Evolutionary conservation across 1,284 basidiomycete species (phyloP).

Genomic region (Ceratobasidium sp.): DNA sequence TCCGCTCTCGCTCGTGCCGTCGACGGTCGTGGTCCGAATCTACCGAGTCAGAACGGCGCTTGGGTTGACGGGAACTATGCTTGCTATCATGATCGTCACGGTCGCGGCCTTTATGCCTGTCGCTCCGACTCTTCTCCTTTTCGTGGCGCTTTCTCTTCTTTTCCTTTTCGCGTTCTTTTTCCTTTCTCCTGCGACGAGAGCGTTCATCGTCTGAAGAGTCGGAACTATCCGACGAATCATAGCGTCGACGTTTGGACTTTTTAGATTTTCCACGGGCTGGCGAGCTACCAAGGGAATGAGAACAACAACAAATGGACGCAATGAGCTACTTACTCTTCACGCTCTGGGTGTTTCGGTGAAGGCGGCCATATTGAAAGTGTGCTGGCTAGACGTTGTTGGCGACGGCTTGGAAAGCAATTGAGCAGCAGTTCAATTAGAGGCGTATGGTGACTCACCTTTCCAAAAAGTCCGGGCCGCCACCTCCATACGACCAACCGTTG

Average conservation of each 20-base stretch:
- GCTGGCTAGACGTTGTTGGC: slow-evolving; percentile 75
- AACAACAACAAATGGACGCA: slow-evolving; percentile 17
- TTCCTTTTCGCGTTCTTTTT: slow-evolving; percentile 67
- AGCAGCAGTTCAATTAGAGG: slow-evolving; percentile 42
- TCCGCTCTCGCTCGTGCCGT: slow-evolving; percentile 50
- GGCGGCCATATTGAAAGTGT: slow-evolving; percentile 84
- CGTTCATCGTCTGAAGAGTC: slow-evolving; percentile 72
- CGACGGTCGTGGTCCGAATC: slow-evolving; percentile 53
- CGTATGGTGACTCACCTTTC: slow-evolving; percentile 52
- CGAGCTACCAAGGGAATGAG: slow-evolving; percentile 59
- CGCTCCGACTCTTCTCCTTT: slow-evolving; percentile 59
- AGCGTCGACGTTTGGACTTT: slow-evolving; percentile 71
- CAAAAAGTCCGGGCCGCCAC: slow-evolving; percentile 52
- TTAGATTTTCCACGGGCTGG: slow-evolving; percentile 69
- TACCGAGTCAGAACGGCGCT: slow-evolving; percentile 47
- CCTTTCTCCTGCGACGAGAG: slow-evolving; percentile 59
- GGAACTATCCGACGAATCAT: slow-evolving; percentile 65
- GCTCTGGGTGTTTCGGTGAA: slow-evolving; percentile 79
- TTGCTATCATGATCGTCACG: slow-evolving; percentile 32
- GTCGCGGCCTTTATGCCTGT: slow-evolving; percentile 53
- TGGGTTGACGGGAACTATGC: slow-evolving; percentile 37
- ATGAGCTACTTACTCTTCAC: slow-evolving; percentile 66
- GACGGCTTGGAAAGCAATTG: slow-evolving; percentile 67
- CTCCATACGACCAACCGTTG: slow-evolving; percentile 43
- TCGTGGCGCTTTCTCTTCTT: slow-evolving; percentile 69